Conservation (phyloP, 768 basidiomycete genomes). For the Xerocomellus amylosporus region DNA sequence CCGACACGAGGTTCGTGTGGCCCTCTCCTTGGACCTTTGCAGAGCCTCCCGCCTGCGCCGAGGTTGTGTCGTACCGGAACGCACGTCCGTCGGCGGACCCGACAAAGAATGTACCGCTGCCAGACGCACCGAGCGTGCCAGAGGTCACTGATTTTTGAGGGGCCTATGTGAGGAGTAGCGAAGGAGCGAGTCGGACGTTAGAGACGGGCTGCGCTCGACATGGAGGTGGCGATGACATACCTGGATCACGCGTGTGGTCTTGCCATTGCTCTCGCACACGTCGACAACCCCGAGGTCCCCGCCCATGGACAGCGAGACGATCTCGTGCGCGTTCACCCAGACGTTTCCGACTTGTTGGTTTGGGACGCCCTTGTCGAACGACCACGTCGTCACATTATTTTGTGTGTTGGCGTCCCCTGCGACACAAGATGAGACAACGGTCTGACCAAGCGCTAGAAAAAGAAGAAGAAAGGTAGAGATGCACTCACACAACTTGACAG, state of each 20-base stretch:
- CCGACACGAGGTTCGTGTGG: constrained; percentile 70
- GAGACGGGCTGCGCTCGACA: background rate
- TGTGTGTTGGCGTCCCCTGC: constrained; percentile 79
- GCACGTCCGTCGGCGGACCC: constrained; percentile 81
- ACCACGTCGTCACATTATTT: constrained; percentile 67
- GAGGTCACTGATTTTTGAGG: constrained; percentile 81
- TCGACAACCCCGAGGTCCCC: constrained; percentile 86
- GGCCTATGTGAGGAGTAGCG: constrained; percentile 44
- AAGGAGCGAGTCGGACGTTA: background rate
- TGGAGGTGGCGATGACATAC: constrained; percentile 39
- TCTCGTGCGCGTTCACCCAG: constrained; percentile 69
- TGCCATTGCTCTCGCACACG: constrained; percentile 53
- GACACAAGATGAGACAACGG: background rate
- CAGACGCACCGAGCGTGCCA: constrained; percentile 39
- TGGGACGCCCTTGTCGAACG: constrained; percentile 66
- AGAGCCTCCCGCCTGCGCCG: constrained; percentile 7
- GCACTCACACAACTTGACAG: constrained; percentile 75
- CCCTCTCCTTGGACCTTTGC: constrained; percentile 57
- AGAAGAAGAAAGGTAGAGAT: background rate
- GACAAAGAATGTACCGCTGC: constrained; percentile 62
- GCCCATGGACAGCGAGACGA: constrained; percentile 80
- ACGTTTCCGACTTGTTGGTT: constrained; percentile 87
- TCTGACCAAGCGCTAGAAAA: background rate
- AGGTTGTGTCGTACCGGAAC: constrained; percentile 53
- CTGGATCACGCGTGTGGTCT: constrained; percentile 57